Evolutionary conservation across 495 filamentous ascomycete species (phyloP), one percentile per base, ranked within the genome.

Genomic region (Aspergillus indologenus): DNA sequence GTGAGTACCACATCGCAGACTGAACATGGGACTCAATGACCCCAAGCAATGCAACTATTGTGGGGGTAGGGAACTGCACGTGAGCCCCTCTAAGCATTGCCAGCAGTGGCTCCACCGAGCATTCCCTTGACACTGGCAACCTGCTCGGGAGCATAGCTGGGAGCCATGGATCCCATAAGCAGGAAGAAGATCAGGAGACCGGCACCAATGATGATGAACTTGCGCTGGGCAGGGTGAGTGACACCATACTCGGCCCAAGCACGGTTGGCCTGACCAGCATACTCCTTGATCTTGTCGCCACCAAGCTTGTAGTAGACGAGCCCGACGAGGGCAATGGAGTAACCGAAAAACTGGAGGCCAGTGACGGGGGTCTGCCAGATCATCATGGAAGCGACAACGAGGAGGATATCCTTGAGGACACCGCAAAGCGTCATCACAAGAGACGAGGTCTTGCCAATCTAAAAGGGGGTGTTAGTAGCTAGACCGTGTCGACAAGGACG

Each of bases 271-370:
- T 91, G 85, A 54, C 79, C 77, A 57, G 87, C 77, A 73, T 90
- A 89, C 56, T 90, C 88, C 79, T 87, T 90, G 65, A 98, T 78
- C 65, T 87, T 86, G 44, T 95, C 91, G 46, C 81, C 84, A 54
- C 94, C 94, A 62, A 98, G 89, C 83, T 96, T 97, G 85, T 96
- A 97, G 86, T 94, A 95, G 63, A 97, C 77, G 71, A 98, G 90
- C 65, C 94, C 94, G 65, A 81, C 75, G 29, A 98, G 85, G 50
- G 94, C 92, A 68, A 98, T 86, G 68, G 83, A 85, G 83, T 98
- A 98, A 64, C 94, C 94, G 77, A 98, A 96, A 77, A 90, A 87
- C 77, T 98, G 94, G 47, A 95, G 85, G 47, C 71, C 72, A 20
- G 90, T 83, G 66, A 98, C 87, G 21, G 86, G 85, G 60, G 91